Evolutionary conservation across 1,284 basidiomycete genomes (phyloP).

Genomic region (Sporisorium sorghi): DNA sequence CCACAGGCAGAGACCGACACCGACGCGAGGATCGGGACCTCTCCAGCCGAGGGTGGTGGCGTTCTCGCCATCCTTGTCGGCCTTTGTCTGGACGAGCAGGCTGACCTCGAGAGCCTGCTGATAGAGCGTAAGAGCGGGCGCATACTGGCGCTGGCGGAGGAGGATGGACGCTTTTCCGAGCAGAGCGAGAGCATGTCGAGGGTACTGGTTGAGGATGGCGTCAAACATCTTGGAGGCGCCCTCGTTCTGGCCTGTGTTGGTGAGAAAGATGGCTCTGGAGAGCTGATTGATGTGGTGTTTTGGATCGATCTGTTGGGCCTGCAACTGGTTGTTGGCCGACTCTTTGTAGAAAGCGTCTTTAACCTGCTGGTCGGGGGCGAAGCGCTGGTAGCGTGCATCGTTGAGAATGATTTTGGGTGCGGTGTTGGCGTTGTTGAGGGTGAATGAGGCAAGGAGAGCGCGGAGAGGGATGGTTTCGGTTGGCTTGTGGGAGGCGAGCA

Average conservation of each 20-base stretch:
- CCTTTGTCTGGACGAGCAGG: conserved; percentile 49
- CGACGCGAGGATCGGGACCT: conserved; percentile 66
- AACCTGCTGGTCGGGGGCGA: conserved; percentile 28
- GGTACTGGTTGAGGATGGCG: conserved; percentile 49
- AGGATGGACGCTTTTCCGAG: conserved; percentile 65
- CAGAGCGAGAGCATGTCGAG: conserved; percentile 58
- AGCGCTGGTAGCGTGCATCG: conserved; percentile 60
- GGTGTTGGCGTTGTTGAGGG: conserved; percentile 46
- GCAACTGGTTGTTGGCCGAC: conserved; percentile 29
- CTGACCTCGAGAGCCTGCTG: conserved; percentile 61
- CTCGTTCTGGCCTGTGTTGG: conserved; percentile 54
- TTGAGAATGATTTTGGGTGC: conserved; percentile 62
- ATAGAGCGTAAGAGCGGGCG: conserved; percentile 60
- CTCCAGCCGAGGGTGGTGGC: conserved; percentile 43
- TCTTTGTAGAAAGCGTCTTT: conserved; percentile 56
- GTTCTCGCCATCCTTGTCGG: conserved; percentile 38
- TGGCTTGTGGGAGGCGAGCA: conserved; percentile 51
- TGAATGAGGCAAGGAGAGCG: conserved; percentile 55
- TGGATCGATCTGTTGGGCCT: conserved; percentile 46
- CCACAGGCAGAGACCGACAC: conserved; percentile 66
- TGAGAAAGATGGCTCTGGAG: conserved; percentile 47
- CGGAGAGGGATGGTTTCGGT: conserved; percentile 52
- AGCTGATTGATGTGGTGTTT: conserved; percentile 55
- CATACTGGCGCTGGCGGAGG: conserved; percentile 59
- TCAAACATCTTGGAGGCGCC: conserved; percentile 51